phyloP scores from a whole-genome alignment of 805 yeast genomes.

The Candida insectorum region DNA sequence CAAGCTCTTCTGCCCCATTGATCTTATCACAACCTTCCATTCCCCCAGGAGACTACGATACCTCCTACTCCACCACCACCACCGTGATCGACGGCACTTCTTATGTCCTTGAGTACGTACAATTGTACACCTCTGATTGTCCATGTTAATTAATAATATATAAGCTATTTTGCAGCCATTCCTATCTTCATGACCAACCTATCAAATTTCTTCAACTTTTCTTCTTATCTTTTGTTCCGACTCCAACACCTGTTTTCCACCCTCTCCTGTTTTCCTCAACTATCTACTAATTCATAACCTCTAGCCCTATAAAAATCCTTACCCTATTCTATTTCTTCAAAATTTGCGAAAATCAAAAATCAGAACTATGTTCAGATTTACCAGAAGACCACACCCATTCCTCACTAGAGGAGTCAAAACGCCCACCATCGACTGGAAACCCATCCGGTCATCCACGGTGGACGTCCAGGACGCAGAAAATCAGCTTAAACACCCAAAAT shows the following conservation, averaged over 20 bases:
- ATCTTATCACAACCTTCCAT: conserved; percentile 10
- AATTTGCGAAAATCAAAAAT: background rate
- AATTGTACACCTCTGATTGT: conserved; percentile 21
- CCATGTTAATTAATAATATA: conserved; percentile 2
- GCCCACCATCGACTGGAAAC: conserved; percentile 81
- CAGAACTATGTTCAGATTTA: background rate
- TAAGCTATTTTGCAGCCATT: no score
- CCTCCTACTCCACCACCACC: conserved; percentile 17
- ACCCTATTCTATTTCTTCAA: no score
- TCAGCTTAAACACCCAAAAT: conserved; percentile 32
- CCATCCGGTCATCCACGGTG: conserved; percentile 50
- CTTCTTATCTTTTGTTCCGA: no score
- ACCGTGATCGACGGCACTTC: conserved; percentile 20
- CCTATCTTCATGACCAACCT: no score
- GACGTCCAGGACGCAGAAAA: conserved; percentile 37
- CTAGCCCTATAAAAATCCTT: no score
- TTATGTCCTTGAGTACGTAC: conserved; percentile 21
- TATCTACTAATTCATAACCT: no score
- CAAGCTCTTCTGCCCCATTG: no score
- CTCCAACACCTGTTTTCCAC: no score
- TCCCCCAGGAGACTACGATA: conserved; percentile 21
- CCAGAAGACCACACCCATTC: background rate
- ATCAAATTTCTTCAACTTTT: no score
- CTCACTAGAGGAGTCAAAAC: conserved; percentile 42
- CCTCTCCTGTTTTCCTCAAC: no score